phyloP scores from a whole-genome alignment of 208 protist species.

The Vickermania spadyakhi region DNA sequence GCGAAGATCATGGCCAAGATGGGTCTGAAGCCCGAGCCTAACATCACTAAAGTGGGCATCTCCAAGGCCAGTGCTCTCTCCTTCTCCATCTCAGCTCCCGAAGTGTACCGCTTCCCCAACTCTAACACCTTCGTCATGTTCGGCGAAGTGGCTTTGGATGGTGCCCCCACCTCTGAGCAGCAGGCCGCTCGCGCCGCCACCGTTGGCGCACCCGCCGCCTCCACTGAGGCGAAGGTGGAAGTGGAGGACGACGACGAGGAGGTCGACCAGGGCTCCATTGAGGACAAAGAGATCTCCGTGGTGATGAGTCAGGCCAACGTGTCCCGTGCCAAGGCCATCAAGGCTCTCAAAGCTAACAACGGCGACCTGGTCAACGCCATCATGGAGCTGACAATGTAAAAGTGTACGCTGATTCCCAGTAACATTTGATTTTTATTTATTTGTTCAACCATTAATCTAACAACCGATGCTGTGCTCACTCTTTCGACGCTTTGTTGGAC shows the following conservation, averaged over 20 bases:
- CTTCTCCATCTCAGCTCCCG: conserved; percentile 91
- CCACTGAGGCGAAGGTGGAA: conserved; percentile 13
- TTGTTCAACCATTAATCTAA: conserved; percentile 6
- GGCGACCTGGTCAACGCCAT: conserved; percentile 85
- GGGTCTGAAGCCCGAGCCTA: conserved; percentile 91
- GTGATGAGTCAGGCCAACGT: conserved; percentile 73
- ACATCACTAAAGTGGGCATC: conserved; percentile 91
- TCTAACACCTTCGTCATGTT: conserved; percentile 97
- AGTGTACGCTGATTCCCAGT: neutral
- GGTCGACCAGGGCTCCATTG: conserved; percentile 41
- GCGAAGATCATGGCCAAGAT: conserved; percentile 96
- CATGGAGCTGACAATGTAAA: conserved; percentile 77
- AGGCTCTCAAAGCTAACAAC: conserved; percentile 80
- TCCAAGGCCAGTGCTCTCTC: conserved; percentile 84
- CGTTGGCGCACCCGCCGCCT: conserved; percentile 18
- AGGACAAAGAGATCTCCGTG: conserved; percentile 82
- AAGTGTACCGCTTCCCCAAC: conserved; percentile 94
- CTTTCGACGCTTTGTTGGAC: neutral
- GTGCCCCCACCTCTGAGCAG: conserved; percentile 50
- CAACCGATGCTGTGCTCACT: neutral
- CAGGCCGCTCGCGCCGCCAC: conserved; percentile 59
- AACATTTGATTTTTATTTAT: neutral
- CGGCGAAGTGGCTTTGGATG: conserved; percentile 95
- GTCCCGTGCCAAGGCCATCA: conserved; percentile 66
- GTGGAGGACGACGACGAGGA: conserved; percentile 44